Base-by-base conservation (phyloP, 2,329 filamentous ascomycete genomes). In the Cordyceps sp. region DNA sequence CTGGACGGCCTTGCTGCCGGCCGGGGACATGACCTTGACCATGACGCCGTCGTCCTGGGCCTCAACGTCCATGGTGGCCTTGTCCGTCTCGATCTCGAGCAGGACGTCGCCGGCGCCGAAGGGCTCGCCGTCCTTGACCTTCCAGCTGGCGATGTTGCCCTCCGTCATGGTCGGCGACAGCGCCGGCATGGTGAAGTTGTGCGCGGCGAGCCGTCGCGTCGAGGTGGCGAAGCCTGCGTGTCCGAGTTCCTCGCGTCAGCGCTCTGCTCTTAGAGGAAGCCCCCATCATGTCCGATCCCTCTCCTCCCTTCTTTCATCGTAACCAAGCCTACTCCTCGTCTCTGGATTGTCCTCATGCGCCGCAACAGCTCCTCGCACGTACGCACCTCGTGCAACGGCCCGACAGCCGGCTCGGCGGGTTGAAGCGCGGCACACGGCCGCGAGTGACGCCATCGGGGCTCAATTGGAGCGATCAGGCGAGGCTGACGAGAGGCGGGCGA, bases 121-220 rank as follows among this genome's bases (percentile, higher is more conserved):
- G 32, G 72, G 67, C 44, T 90, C 81, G 50, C 83, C 84, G 61
- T 92, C 84, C 57, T 88, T 88, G 47, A 92, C 69, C 54, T 75
- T 79, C 84, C 84, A 93, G 38, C 58, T 71, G 30, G 80, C 70
- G 48, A 93, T 92, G 57, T 84, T 90, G 38, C 84, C 84, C 58
- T 93, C 84, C 39, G 83, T 93, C 84, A 93, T 93, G 35, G 84
- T 93, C 34, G 84, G 84, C 39, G 83, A 92, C 40, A 93, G 69
- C 26, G 84, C 84, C 18, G 84, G 84, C 85, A 93, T 93, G 34
- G 75, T 80, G 59, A 92, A 85, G 58, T 86, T 90, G 41, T 85
- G 78, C 17, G 83, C 84, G 31, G 78, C 83, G 44, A 77, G 65
- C 45, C 62, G 64, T 43, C 66, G 59, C 36, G 73, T 57, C 34